Percentiles rank a stretch among this genome's conserved stretches.
Evolutionary conservation across 2,329 filamentous ascomycete species (phyloP).

Genomic region (Phaeosphaeria sp.): DNA sequence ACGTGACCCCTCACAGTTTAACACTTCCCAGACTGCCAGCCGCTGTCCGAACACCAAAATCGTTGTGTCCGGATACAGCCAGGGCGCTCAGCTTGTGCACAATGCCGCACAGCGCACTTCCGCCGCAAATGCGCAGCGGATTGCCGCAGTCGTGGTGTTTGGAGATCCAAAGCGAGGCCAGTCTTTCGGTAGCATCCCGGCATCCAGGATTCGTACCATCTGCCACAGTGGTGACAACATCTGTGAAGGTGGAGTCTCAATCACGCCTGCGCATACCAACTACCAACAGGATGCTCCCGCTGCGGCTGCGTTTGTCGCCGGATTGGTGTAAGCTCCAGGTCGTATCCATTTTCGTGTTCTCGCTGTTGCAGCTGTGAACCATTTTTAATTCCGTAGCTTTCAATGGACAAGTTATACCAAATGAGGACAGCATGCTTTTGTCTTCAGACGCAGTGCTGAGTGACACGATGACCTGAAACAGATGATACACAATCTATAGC

Average conservation of each 20-base stretch:
- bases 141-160: conserved; percentile 38
- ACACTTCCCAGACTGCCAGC: conserved; percentile 13
- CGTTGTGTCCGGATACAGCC: conserved; percentile 31
- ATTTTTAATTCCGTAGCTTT: too few species aligned
- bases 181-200: conserved; percentile 29
- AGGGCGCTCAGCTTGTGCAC: conserved; percentile 52
- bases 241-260: conserved; percentile 18
- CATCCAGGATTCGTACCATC: conserved; percentile 32
- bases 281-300: conserved; percentile 19
- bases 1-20: background rate
- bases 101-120: conserved; percentile 44
- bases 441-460: too few species aligned
- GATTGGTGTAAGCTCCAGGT: background rate
- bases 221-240: conserved; percentile 42
- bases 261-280: conserved; percentile 19
- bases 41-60: conserved; percentile 30
- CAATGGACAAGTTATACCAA: too few species aligned
- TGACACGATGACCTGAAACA: too few species aligned
- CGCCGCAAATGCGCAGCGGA: conserved; percentile 17
- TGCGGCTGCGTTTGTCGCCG: conserved; percentile 20
- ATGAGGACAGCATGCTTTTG: too few species aligned
- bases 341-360: too few species aligned
- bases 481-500: too few species aligned
- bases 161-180: conserved; percentile 42
- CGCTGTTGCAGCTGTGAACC: too few species aligned